phyloP scores from a whole-genome alignment of 2,329 filamentous ascomycete genomes.

The Teratosphaeria pseudoeucalypti region DNA sequence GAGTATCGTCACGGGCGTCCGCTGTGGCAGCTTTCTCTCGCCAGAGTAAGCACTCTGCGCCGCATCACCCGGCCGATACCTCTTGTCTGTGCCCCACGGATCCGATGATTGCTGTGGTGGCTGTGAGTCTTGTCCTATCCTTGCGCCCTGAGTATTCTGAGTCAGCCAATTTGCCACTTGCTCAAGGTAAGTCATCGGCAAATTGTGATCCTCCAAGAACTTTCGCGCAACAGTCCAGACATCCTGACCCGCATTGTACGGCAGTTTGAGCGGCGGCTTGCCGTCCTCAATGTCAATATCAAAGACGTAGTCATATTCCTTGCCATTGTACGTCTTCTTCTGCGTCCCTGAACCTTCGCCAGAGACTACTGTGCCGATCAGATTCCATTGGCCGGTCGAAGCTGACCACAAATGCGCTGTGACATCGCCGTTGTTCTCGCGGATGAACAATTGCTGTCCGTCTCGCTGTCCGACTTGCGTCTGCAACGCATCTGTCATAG shows the following conservation, averaged over 20 bases:
- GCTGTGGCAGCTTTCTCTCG: slow-evolving; percentile 20
- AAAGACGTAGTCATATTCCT: slow-evolving; percentile 93
- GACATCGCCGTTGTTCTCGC: slow-evolving; percentile 67
- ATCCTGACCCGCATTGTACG: slow-evolving; percentile 85
- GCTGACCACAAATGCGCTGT: slow-evolving; percentile 82
- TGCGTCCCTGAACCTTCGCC: slow-evolving; percentile 65
- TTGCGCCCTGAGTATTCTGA: slow-evolving; percentile 78
- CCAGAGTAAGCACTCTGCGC: slow-evolving; percentile 24
- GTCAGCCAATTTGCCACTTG: slow-evolving; percentile 89
- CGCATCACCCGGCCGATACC: slow-evolving; percentile 65
- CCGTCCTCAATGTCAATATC: slow-evolving; percentile 94
- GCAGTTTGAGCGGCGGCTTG: slow-evolving; percentile 84
- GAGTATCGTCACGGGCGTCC: slow-evolving; percentile 19
- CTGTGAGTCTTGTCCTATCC: slow-evolving; percentile 47
- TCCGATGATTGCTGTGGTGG: slow-evolving; percentile 47
- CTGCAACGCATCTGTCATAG: slow-evolving; percentile 60
- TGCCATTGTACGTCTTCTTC: slow-evolving; percentile 66
- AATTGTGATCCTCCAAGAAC: slow-evolving; percentile 80
- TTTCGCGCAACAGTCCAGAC: slow-evolving; percentile 85
- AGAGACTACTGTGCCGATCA: slow-evolving; percentile 83
- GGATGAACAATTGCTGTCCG: slow-evolving; percentile 88
- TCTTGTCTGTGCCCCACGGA: slow-evolving; percentile 65
- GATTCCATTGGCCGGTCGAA: slow-evolving; percentile 24
- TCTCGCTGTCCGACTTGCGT: slow-evolving; percentile 85
- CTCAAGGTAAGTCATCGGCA: slow-evolving; percentile 79